Conservation (phyloP, 2,329 filamentous ascomycete species). For the Trichoderma sp. region DNA sequence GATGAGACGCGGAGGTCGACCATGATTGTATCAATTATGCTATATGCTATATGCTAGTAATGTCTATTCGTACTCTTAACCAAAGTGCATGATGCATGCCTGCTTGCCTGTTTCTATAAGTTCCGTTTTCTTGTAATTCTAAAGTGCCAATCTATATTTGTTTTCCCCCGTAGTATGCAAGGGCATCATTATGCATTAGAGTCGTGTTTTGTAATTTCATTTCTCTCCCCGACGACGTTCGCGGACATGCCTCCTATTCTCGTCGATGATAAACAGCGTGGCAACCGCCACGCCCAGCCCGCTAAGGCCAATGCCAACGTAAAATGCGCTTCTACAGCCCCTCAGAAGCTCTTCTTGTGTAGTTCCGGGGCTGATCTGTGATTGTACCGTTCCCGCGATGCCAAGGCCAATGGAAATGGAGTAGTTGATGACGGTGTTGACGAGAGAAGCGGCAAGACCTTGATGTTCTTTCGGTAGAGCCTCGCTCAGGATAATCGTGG, state of each 20-base stretch:
- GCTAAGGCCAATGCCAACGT: conserved; percentile 25
- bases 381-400: conserved; percentile 55
- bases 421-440: conserved; percentile 64
- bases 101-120: not conserved
- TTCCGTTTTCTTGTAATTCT: not conserved
- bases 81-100: not conserved
- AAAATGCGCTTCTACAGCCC: conserved; percentile 34
- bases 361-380: conserved; percentile 29
- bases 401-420: conserved; percentile 61
- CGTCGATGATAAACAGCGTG: conserved; percentile 2
- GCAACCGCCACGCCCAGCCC: not conserved
- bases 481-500: conserved; percentile 55
- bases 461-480: conserved; percentile 41
- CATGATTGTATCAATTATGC: not conserved
- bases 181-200: not conserved
- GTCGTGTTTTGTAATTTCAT: not conserved
- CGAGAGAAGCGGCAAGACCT: conserved; percentile 46
- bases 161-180: not conserved
- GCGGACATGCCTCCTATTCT: not conserved
- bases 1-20: no score
- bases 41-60: not conserved
- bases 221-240: not conserved
- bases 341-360: conserved; percentile 23
- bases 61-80: not conserved
- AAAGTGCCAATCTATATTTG: not conserved